phyloP scores from a whole-genome alignment of 441 rosid genomes.

The Erodium moschatum region DNA sequence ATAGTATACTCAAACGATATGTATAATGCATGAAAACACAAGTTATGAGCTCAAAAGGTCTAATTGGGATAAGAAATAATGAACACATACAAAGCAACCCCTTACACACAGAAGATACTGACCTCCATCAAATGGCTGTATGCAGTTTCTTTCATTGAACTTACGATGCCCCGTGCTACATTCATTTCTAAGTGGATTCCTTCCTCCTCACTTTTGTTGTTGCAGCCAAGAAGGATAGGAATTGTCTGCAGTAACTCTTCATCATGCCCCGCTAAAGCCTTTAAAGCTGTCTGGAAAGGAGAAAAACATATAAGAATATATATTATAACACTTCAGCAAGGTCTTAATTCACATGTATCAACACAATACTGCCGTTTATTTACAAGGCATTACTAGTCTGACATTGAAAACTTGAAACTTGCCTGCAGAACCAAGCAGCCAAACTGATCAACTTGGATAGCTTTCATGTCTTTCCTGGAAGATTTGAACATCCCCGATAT shows the following conservation, averaged over 20 bases:
- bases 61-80: neutral
- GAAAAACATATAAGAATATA: constrained; percentile 16
- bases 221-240: constrained; percentile 53
- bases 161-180: constrained; percentile 32
- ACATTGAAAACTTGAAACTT: constrained; percentile 10
- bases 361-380: neutral
- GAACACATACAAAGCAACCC: neutral
- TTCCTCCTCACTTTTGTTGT: constrained; percentile 31
- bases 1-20: neutral
- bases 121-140: constrained; percentile 90
- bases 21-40: neutral
- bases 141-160: constrained; percentile 63
- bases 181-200: constrained; percentile 34
- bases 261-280: constrained; percentile 51
- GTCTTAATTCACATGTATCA: neutral
- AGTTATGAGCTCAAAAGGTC: neutral
- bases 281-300: constrained; percentile 59
- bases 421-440: constrained; percentile 5
- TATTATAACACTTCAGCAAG: neutral
- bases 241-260: constrained; percentile 52
- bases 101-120: constrained; percentile 17
- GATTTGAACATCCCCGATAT: constrained; percentile 52
- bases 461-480: constrained; percentile 23
- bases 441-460: neutral
- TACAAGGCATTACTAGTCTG: constrained; percentile 4